Evolutionary conservation across 2,329 filamentous ascomycete species (phyloP).

Genomic region (Tolypocladium tundrense): DNA sequence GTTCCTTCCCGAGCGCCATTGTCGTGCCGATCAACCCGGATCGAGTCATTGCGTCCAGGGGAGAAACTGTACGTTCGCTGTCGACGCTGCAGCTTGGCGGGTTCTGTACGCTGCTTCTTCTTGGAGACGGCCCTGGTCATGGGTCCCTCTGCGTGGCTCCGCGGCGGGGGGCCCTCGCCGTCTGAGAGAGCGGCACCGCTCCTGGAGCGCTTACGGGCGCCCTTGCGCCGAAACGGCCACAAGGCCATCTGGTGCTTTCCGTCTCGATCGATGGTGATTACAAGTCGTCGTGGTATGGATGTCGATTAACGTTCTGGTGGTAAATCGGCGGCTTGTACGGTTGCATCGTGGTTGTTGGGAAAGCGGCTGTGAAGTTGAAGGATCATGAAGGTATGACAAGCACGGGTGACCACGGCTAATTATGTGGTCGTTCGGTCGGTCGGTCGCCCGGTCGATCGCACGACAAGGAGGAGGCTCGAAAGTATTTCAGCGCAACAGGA

Average conservation of each 20-base stretch:
- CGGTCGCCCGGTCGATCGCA: neutral
- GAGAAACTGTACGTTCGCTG: conserved; percentile 52
- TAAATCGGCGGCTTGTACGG: conserved; percentile 1
- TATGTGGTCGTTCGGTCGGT: neutral
- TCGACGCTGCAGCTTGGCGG: conserved; percentile 37
- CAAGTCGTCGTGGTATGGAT: neutral
- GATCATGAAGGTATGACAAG: neutral
- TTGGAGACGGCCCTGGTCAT: conserved; percentile 14
- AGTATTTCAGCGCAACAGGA: neutral
- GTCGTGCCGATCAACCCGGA: conserved; percentile 26
- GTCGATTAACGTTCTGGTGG: neutral
- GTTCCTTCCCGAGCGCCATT: conserved; percentile 7
- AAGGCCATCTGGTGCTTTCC: conserved; percentile 51
- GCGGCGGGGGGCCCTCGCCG: conserved; percentile 32
- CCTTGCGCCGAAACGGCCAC: conserved; percentile 74
- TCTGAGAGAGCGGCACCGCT: conserved; percentile 44
- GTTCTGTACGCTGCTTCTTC: conserved; percentile 34
- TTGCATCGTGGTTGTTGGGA: conserved; percentile 2
- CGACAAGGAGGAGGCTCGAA: neutral
- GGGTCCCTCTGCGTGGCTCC: conserved; percentile 22
- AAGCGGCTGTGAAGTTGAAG: neutral
- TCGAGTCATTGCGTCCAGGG: conserved; percentile 44
- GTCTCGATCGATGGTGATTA: neutral
- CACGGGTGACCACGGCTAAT: neutral
- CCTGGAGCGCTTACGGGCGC: conserved; percentile 50